These are phyloP conservation scores for Trichoderma pleuroti DNA, from an alignment of 2,329 filamentous ascomycete species.

Conservation along the genomic window DNA sequence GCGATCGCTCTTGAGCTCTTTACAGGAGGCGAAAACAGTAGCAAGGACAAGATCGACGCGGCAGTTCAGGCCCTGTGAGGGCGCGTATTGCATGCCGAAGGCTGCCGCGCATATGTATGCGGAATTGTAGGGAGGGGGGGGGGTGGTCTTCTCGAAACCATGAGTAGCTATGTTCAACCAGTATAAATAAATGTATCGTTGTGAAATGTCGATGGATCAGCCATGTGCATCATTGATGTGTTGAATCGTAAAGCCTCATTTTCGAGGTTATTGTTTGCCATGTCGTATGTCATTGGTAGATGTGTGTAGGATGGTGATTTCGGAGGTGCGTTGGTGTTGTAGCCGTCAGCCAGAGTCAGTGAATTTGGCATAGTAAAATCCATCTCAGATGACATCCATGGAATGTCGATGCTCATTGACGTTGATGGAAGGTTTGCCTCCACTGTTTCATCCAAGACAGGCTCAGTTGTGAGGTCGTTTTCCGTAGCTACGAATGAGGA, in stretches of 20 bases:
- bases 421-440: not conserved
- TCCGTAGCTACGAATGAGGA: not conserved
- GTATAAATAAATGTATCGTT: not conserved
- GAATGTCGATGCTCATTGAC: not conserved
- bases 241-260: not conserved
- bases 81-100: not conserved
- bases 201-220: conserved; percentile 1
- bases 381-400: conserved; percentile 6
- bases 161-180: not conserved
- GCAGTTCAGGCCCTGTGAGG: conserved; percentile 21
- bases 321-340: not conserved
- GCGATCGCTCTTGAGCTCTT: conserved; percentile 41
- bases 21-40: conserved; percentile 36
- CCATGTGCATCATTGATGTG: not conserved
- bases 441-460: not conserved
- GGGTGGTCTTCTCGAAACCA: too few species aligned
- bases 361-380: not conserved
- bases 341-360: not conserved
- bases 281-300: not conserved
- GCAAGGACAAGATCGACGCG: conserved; percentile 36
- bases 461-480: not conserved
- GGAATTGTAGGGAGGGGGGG: not conserved
- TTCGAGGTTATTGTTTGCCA: not conserved
- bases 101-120: not conserved
- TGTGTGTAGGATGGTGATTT: conserved; percentile 7